These are phyloP conservation scores for Schrenkiella parvula DNA, from an alignment of 345 rosid genomes.

Conservation along the genomic window DNA sequence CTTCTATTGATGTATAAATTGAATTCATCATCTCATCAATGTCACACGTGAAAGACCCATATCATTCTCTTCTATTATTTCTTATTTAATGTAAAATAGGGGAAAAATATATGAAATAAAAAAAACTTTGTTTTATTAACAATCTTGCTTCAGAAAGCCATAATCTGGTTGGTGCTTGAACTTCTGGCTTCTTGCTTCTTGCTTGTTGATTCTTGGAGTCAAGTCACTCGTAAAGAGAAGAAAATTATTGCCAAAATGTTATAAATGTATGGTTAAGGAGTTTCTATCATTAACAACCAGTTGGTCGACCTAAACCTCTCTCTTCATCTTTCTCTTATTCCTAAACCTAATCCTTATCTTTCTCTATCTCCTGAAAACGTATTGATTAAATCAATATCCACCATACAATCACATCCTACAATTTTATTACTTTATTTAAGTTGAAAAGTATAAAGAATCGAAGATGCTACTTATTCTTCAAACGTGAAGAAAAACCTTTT, in stretches of 20 bases:
- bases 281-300: constrained; percentile 54
- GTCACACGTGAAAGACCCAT: constrained; percentile 35
- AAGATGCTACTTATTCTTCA: neutral
- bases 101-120: neutral
- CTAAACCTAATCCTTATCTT: constrained; percentile 5
- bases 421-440: neutral
- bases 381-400: neutral
- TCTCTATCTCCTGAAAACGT: neutral
- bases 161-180: constrained; percentile 54
- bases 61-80: constrained; percentile 6
- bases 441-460: neutral
- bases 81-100: neutral
- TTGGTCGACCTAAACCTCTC: constrained; percentile 94
- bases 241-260: constrained; percentile 41
- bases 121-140: neutral
- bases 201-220: constrained; percentile 23
- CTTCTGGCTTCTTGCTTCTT: neutral
- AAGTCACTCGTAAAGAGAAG: constrained; percentile 8
- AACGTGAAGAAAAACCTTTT: neutral
- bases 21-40: constrained; percentile 30
- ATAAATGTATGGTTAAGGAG: constrained; percentile 46
- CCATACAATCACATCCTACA: constrained; percentile 8
- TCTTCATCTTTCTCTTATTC: constrained; percentile 42
- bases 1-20: constrained; percentile 9
- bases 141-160: constrained; percentile 39